These are phyloP conservation scores for Suillus cothurnatus DNA, from an alignment of 768 basidiomycete genomes.

Conservation along the genomic window DNA sequence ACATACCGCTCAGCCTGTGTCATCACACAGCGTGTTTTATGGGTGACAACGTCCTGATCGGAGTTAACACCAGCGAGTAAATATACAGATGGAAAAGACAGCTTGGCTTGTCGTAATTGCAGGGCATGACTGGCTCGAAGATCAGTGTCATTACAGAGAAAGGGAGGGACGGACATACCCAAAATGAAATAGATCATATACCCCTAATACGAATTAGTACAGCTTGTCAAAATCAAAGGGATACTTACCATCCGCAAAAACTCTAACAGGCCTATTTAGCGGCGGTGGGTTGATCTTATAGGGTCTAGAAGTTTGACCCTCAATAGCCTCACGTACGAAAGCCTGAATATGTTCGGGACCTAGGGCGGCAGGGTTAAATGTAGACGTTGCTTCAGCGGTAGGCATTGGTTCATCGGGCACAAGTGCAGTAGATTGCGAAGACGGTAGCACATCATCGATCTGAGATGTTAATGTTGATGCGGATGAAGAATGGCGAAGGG, in stretches of 20 bases:
- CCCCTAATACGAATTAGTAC: constrained; percentile 50
- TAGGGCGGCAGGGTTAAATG: constrained; percentile 67
- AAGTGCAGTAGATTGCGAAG: constrained; percentile 23
- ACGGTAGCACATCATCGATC: constrained; percentile 22
- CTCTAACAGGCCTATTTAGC: constrained; percentile 72
- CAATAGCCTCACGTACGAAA: constrained; percentile 76
- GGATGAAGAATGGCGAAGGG: constrained; percentile 46
- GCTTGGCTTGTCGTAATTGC: constrained; percentile 94
- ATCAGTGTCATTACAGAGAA: constrained; percentile 11
- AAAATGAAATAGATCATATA: constrained; percentile 98
- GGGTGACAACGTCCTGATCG: constrained; percentile 73
- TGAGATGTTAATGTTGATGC: constrained; percentile 56
- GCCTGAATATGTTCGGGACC: constrained; percentile 77
- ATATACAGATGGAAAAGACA: constrained; percentile 88
- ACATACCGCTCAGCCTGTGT: constrained; percentile 80
- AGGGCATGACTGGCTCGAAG: constrained; percentile 75
- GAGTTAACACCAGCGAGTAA: constrained; percentile 93
- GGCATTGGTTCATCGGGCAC: constrained; percentile 45
- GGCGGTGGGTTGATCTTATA: constrained; percentile 92
- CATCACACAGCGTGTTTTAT: constrained; percentile 89
- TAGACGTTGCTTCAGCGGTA: constrained; percentile 36
- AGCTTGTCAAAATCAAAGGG: not conserved
- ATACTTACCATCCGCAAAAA: constrained; percentile 89
- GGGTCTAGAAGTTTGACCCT: constrained; percentile 59
- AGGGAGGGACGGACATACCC: constrained; percentile 54